A percentile compares a stretch with the other conserved stretches of the same genome.
phyloP scores from a whole-genome alignment of 108 stramenopile genomes.

The Stephanodiscus triporus region DNA sequence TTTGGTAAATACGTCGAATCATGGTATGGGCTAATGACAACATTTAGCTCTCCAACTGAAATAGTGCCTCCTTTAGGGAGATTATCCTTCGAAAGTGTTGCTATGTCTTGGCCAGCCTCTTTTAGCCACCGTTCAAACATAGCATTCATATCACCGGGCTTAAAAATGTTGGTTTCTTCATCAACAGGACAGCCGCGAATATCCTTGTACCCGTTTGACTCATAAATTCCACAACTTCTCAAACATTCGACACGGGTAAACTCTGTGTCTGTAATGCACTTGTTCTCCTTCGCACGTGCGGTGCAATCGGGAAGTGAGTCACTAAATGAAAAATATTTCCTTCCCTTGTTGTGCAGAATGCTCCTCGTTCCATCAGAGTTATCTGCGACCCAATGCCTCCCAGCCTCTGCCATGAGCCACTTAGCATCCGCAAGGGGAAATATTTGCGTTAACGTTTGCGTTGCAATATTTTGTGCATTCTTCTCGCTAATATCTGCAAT shows the following conservation, averaged over 20 bases:
- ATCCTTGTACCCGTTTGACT: slow-evolving; percentile 29
- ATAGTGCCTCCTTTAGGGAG: slow-evolving; percentile 31
- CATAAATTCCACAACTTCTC: slow-evolving; percentile 42
- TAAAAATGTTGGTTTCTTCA: slow-evolving; percentile 28
- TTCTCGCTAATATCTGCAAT: slow-evolving; percentile 64
- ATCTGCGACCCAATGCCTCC: slow-evolving; percentile 41
- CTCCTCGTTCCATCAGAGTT: slow-evolving; percentile 28
- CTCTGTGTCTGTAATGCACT: slow-evolving; percentile 40
- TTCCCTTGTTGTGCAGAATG: slow-evolving; percentile 51
- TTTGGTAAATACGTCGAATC: slow-evolving; percentile 23
- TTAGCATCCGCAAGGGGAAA: slow-evolving; percentile 40
- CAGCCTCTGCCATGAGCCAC: slow-evolving; percentile 40
- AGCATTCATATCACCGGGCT: slow-evolving; percentile 26
- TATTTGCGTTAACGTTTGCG: slow-evolving; percentile 42
- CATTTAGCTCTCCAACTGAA: slow-evolving; percentile 35
- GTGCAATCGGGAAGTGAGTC: slow-evolving; percentile 32
- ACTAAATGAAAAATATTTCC: slow-evolving; percentile 38
- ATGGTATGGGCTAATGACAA: slow-evolving; percentile 39
- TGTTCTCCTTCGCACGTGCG: slow-evolving; percentile 33
- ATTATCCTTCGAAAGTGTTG: slow-evolving; percentile 28
- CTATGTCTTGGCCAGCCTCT: slow-evolving; percentile 35
- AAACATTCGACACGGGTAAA: slow-evolving; percentile 36
- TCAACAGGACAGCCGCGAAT: slow-evolving; percentile 44
- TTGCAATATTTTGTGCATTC: slow-evolving; percentile 46
- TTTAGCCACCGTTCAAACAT: slow-evolving; percentile 54